Percentiles rank a stretch among this genome's conserved stretches.
phyloP scores from a whole-genome alignment of 345 rosid genomes.

The Psidium guajava region DNA sequence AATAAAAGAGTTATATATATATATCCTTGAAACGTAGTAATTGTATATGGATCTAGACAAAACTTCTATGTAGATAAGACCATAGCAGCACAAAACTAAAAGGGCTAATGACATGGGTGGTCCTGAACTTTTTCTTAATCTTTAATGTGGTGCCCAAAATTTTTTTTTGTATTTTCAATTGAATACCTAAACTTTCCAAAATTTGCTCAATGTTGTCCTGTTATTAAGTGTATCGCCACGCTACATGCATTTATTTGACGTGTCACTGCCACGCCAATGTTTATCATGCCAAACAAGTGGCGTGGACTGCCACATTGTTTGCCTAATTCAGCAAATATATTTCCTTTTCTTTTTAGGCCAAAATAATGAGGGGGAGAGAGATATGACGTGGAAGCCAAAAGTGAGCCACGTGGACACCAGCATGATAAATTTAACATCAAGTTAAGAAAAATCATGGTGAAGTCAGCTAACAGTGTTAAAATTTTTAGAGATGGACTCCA shows the following conservation, averaged over 20 bases:
- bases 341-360: not conserved
- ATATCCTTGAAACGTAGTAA: not conserved
- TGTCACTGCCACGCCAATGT: not conserved
- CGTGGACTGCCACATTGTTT: not conserved
- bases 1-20: not conserved
- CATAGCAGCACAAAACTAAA: not conserved
- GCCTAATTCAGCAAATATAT: not conserved
- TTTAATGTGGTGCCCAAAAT: not conserved
- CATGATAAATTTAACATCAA: not conserved
- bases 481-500: not conserved
- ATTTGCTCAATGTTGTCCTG: not conserved
- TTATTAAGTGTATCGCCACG: not conserved
- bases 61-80: not conserved
- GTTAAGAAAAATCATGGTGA: not conserved
- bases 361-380: not conserved
- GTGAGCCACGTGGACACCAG: not conserved
- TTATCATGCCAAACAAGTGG: not conserved
- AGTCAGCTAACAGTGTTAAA: not conserved
- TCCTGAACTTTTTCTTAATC: not conserved
- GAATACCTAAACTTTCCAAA: not conserved
- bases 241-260: not conserved
- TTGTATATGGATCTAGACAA: not conserved
- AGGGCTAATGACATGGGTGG: not conserved
- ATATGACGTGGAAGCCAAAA: not conserved
- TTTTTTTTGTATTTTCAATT: not conserved